These are phyloP conservation scores for Pseudozyma pruni DNA, from an alignment of 1,284 basidiomycete species.

Conservation along the genomic window DNA sequence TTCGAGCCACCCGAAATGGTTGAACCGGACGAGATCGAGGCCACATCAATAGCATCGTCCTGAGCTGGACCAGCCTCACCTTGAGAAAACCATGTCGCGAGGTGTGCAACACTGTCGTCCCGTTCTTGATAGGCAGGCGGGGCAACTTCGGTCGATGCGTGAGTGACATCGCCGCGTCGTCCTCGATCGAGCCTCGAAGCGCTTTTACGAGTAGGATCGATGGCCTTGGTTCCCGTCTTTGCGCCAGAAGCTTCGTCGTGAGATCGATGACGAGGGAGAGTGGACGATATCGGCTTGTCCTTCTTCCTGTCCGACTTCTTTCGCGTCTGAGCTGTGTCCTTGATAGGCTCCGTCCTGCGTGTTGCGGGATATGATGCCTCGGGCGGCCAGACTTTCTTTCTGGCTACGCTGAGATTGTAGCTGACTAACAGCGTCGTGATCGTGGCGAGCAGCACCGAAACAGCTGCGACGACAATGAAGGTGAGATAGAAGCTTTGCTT, in stretches of 20 bases:
- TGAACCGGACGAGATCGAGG: neutral
- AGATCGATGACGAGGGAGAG: too few species aligned
- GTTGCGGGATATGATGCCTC: too few species aligned
- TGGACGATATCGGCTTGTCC: too few species aligned
- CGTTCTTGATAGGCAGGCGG: slow-evolving; percentile 1
- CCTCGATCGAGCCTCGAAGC: too few species aligned
- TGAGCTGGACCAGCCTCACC: neutral
- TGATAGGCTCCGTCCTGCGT: neutral
- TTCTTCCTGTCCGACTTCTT: too few species aligned
- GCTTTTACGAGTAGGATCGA: too few species aligned
- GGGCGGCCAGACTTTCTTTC: neutral
- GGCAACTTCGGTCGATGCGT: neutral
- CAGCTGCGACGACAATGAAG: slow-evolving; percentile 1
- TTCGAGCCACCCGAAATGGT: neutral
- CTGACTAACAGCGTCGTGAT: neutral
- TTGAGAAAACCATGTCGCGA: neutral
- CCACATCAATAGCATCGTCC: neutral
- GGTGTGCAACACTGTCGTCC: neutral
- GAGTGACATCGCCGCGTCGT: too few species aligned
- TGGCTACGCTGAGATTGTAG: slow-evolving; percentile 7
- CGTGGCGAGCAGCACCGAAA: slow-evolving; percentile 1
- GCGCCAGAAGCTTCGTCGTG: too few species aligned
- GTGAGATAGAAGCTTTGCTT: neutral
- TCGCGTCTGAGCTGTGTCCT: neutral
- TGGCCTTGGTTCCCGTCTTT: too few species aligned